Evolutionary conservation across 2,329 filamentous ascomycete species (phyloP), one percentile per base, ranked within the genome.

Genomic region (Aureobasidium lini): DNA sequence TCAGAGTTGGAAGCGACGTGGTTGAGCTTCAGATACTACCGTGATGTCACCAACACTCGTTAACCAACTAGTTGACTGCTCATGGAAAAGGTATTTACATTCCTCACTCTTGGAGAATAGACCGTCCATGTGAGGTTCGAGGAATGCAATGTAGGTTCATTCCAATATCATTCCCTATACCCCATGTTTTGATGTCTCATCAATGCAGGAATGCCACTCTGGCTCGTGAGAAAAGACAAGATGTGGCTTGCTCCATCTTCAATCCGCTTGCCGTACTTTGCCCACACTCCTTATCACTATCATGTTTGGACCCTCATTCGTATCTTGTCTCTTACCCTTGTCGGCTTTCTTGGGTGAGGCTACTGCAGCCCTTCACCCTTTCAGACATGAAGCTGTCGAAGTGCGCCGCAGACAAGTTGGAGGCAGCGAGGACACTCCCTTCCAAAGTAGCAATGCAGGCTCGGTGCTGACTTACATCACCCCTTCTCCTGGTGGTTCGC

Each of bases 401-500:
- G 52, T 70, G 23, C 59, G 63, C 43, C 62, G 62, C 32, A 64
- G 67, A 60, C 66, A 68, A 61, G 64, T 57, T 28, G 66, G 62
- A 34, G 61, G 36, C 43, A 29, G 46, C 62, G 36, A 60, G 59
- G 15, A 62, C 65, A 13, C 46, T 63, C 28, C 18, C 4, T 15
- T 47, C 28, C 23, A 28, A 15, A 37, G 36, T 7, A 57, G 49
- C 43, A 36, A 63, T 28, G 57, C 64, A 18, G 50, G 62, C n/a
- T 47, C 63, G 10, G 66, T 73, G 18, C 64, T 73, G 57, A 73
- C 71, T 36, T 66, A 73, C 42, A 66, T 77, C 28, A 76, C 70
- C 37, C 75, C 75, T 4, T 77, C 75, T 10, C 75, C 75, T 2
- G 71, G 71, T 53, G 75, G 75, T n/a, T 65, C 68, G 15, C 71